Base-by-base conservation (phyloP, 1,284 basidiomycete species). In the Ganoderma multipileum region DNA sequence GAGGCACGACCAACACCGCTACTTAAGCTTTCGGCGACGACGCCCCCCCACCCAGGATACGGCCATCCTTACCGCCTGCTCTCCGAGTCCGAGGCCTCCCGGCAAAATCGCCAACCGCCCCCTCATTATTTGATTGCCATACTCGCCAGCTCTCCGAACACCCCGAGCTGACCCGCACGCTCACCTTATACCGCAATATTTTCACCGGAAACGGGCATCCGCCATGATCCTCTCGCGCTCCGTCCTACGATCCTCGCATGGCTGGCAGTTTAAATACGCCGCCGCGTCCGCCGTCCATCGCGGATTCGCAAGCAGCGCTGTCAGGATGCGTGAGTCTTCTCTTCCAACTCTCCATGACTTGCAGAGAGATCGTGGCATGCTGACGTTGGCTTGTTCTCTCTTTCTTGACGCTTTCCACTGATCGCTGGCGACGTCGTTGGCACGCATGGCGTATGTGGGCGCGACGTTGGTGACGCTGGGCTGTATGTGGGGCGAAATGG, bases 231-330 rank as follows among this genome's bases (percentile, higher is more conserved):
- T 71, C n/a, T 68, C 70, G 39, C 72, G 72, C 62, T 69, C 62
- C 60, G 68, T 68, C 67, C 61, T 69, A 33, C 72, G 68, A 42
- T 67, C 69, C 2, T 61, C 69, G 26, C 50, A 68, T 61, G 69
- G 69, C 59, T 62, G 68, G 55, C 68, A 65, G 52, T 67, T 59
- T 36, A 64, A 66, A 39, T 63, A 50, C 52, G 41, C 58, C 28
- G 39, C 63, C 18, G 20, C 44, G 12, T 30, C 38, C 20, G n/a
- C 52, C 11, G 52, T 72, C 38, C 67, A 71, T 41, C 72, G 79
- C 67, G 78, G 77, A 2, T 80, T 80, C 59, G 76, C 78, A 23
- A 79, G 71, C 68, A 79, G 70, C 67, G 63, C 73, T 33, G 47
- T 72, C 60, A 75, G 75, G 47, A 68, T 76, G 72, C 76, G 79